Conservation (phyloP, 2,329 filamentous ascomycete species). For the Curvularia lunata region DNA sequence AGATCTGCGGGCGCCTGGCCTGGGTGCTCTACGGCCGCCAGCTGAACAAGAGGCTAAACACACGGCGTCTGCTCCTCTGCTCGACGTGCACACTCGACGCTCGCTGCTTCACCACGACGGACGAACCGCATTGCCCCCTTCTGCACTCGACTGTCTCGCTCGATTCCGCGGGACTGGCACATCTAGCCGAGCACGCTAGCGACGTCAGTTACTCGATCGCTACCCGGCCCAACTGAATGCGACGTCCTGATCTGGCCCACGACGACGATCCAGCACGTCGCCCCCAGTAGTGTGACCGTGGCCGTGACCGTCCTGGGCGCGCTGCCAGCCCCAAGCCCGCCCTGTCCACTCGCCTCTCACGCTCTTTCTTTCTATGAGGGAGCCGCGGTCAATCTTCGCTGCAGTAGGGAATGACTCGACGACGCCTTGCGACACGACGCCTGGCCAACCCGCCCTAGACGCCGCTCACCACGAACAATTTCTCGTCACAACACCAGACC, state of each 20-base stretch:
- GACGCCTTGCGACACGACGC: slow-evolving; percentile 14
- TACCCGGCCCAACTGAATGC: slow-evolving; percentile 7
- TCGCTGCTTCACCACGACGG: not conserved
- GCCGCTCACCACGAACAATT: slow-evolving; percentile 9
- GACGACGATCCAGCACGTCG: slow-evolving; percentile 16
- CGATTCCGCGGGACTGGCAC: not conserved
- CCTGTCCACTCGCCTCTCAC: slow-evolving; percentile 5
- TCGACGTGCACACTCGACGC: not conserved
- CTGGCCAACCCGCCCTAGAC: slow-evolving; percentile 1
- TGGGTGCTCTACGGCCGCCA: not conserved
- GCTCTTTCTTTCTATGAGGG: slow-evolving; percentile 22
- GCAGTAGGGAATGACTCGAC: slow-evolving; percentile 22
- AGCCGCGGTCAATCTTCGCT: slow-evolving; percentile 28
- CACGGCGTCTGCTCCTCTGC: too few relatives aligned
- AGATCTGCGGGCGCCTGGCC: slow-evolving; percentile 1
- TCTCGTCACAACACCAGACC: slow-evolving; percentile 5
- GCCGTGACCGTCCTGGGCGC: slow-evolving; percentile 21
- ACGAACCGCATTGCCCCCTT: too few relatives aligned
- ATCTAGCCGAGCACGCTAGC: slow-evolving; percentile 7
- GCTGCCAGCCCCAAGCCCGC: slow-evolving; percentile 18
- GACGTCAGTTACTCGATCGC: slow-evolving; percentile 8
- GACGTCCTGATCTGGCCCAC: slow-evolving; percentile 2
- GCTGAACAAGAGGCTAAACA: not conserved
- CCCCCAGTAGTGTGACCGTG: slow-evolving; percentile 18
- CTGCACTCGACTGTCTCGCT: too few relatives aligned